Percentiles rank a stretch among this genome's conserved stretches.
These are phyloP conservation scores for Trametes cubensis DNA, from an alignment of 768 basidiomycete genomes.

Conservation along the genomic window DNA sequence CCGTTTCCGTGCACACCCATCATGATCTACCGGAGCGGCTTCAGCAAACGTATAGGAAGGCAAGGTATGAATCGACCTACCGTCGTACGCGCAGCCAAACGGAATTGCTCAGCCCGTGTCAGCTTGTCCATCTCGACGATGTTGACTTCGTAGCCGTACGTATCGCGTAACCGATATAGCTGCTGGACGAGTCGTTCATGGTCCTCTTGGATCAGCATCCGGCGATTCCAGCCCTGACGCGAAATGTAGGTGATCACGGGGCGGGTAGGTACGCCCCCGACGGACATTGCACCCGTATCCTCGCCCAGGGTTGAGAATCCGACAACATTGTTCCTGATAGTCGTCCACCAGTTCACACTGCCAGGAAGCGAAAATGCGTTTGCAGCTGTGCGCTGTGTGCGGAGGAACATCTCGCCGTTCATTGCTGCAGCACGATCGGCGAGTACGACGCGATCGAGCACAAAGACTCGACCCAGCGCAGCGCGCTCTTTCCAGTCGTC, in stretches of 20 bases:
- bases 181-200: slow-evolving; percentile 81
- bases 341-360: slow-evolving; percentile 82
- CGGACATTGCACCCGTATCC: slow-evolving; percentile 45
- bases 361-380: slow-evolving; percentile 77
- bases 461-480: slow-evolving; percentile 65
- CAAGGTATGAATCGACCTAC: slow-evolving; percentile 46
- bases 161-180: slow-evolving; percentile 66
- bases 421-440: slow-evolving; percentile 87
- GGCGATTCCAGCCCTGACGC: slow-evolving; percentile 84
- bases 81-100: slow-evolving; percentile 81
- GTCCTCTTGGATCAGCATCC: slow-evolving; percentile 75
- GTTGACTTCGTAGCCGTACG: slow-evolving; percentile 85
- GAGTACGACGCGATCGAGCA: slow-evolving; percentile 86
- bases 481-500: slow-evolving; percentile 85
- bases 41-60: slow-evolving; percentile 1
- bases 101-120: slow-evolving; percentile 77
- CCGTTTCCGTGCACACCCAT: slow-evolving; percentile 96
- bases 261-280: slow-evolving; percentile 39
- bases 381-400: slow-evolving; percentile 76
- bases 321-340: slow-evolving; percentile 72
- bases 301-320: slow-evolving; percentile 62
- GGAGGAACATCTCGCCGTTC: slow-evolving; percentile 62
- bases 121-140: slow-evolving; percentile 85
- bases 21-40: slow-evolving; percentile 65
- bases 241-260: slow-evolving; percentile 94